Base-by-base conservation (phyloP, 2,329 filamentous ascomycete species). In the Hypoxylon sp. region DNA sequence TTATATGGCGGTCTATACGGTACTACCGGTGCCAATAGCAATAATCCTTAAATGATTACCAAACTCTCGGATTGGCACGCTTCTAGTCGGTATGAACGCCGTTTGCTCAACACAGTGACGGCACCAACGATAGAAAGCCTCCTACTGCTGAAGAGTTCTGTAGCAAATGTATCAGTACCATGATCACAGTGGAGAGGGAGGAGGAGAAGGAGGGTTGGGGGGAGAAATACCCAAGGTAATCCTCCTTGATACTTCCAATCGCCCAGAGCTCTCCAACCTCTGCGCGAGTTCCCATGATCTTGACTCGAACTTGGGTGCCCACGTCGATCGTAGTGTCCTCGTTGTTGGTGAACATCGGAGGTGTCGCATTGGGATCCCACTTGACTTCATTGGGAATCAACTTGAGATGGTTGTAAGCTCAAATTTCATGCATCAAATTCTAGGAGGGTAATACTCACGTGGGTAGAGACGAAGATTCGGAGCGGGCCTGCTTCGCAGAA, bases 201-300 rank as follows among this genome's bases (percentile, higher is more conserved):
- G 12, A 40, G 17, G 23, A 8, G 32, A 55, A 48, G 48, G 44
- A n/a, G n/a, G n/a, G n/a, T n/a, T n/a, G n/a, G n/a, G n/a, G n/a
- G n/a, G n/a, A n/a, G n/a, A 68, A 70, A 61, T 78, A 87, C 85
- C 85, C 85, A 29, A 88, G 78, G 66, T 86, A 88, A 67, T 88
- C 85, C 68, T 88, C 93, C 75, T 96, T 96, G 76, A 99, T 97
- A 63, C 91, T 97, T 54, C 92, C 94, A 71, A 99, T 96, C 26
- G 93, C 94, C 81, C 89, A 97, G 83, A 99, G 96, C 70, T 90
- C 88, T 57, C 90, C 91, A 41, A 97, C 90, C 71, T 97, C 94
- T 59, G 90, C 92, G 73, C 95, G 85, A 40, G 93, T 89, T 73
- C 94, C 94, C 64, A 97, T 90, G 59, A 99, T 87, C 75, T 97